Evolutionary conservation across 1,139 yeast genomes (phyloP).

Genomic region (Pichia sp.): DNA sequence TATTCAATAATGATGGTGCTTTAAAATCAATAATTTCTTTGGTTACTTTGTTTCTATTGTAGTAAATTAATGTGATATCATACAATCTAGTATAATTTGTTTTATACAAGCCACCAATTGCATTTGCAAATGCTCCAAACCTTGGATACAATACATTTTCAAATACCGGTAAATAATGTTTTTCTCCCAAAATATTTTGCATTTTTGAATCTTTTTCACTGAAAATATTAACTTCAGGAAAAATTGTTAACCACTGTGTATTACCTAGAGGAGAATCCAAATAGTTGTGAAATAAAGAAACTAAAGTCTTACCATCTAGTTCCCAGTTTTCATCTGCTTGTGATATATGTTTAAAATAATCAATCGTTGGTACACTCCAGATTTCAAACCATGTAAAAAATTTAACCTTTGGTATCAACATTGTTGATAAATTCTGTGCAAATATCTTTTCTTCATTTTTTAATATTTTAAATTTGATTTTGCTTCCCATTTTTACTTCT

Average conservation of each 20-base stretch:
- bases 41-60: constrained; percentile 17
- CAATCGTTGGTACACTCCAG: constrained; percentile 50
- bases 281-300: constrained; percentile 19
- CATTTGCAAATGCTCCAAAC: constrained; percentile 46
- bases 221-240: constrained; percentile 71
- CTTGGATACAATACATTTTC: constrained; percentile 61
- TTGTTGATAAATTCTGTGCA: constrained; percentile 23
- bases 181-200: constrained; percentile 46
- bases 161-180: constrained; percentile 47
- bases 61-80: constrained; percentile 48
- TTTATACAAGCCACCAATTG: constrained; percentile 40
- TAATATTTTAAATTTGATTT: constrained; percentile 6
- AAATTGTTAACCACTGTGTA: constrained; percentile 47
- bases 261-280: constrained; percentile 24
- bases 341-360: constrained; percentile 37
- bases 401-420: constrained; percentile 37
- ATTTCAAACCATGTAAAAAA: constrained; percentile 58
- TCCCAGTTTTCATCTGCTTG: constrained; percentile 64
- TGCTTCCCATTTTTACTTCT: constrained; percentile 5
- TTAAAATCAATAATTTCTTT: constrained; percentile 14
- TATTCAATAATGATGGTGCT: constrained; percentile 52
- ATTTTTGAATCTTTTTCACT: constrained; percentile 40
- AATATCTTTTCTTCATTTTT: constrained; percentile 14
- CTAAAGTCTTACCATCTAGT: constrained; percentile 34
- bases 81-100: constrained; percentile 39